Base-by-base conservation (phyloP, 108 stramenopile genomes). In the Bacterosira constricta region DNA sequence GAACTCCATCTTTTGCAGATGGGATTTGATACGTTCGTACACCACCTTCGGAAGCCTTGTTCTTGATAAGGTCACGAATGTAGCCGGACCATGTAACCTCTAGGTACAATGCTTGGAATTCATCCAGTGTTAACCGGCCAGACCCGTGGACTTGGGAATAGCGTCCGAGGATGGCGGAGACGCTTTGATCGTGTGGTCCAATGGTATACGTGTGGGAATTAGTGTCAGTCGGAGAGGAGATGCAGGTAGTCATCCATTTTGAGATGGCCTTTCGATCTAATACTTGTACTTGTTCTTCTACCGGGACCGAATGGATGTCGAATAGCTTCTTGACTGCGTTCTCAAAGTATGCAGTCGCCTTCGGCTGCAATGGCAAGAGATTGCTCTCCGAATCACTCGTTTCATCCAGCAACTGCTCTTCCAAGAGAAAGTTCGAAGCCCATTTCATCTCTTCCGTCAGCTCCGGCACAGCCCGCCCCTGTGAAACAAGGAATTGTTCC, bases 201-300 rank as follows among this genome's bases (percentile, higher is more conserved):
- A 94, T 82, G 20, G 38, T 63, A 6, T 15, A 54, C 29, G 53
- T 30, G 9, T 9, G n/a, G 11, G 26, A 26, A 1, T 26, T 30
- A 12, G 32, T 38, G 18, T 13, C 29, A 41, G 59, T 27, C 1
- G 65, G 18, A 3, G 55, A 68, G n/a, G 53, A 58, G 53, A 92
- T 54, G 27, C 71, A 68, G 21, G 69, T 76, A 6, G 87, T 77
- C 90, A 94, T 87, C 93, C 93, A 94, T 18, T 25, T 34, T 0
- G 75, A 23, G 6, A 80, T 10, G 35, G 32, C 59, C 20, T 51
- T 36, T 21, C 79, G 52, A 36, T 80, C 62, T 51, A 76, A 18
- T 66, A 3, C 34, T 4, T 23, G 50, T 32, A 0, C 15, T 4
- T 37, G 13, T 1, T 36, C 7, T 32, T 13, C 52, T 12, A 46